phyloP scores from a whole-genome alignment of 352 stramenopile genomes.

The Phytophthora pluvialis region DNA sequence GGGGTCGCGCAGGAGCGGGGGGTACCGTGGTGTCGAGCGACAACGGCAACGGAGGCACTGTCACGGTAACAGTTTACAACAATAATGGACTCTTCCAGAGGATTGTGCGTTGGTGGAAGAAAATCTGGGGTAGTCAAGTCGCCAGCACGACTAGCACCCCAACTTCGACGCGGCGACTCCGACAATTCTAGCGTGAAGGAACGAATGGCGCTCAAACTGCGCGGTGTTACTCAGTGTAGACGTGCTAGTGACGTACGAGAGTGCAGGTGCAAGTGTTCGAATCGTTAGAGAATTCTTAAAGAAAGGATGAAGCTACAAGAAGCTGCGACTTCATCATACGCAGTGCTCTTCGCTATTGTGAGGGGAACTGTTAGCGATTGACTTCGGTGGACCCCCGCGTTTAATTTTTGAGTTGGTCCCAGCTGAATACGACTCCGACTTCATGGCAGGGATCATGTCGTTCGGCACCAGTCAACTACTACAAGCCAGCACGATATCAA shows the following conservation, averaged over 20 bases:
- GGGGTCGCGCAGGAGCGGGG: slow-evolving; percentile 10
- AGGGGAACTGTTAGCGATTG: no score
- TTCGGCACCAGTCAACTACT: no score
- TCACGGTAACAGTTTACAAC: slow-evolving; percentile 23
- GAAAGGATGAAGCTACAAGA: not conserved
- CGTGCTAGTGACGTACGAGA: no score
- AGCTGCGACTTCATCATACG: no score
- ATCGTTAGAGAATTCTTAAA: not conserved
- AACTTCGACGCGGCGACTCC: not conserved
- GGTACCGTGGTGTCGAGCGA: slow-evolving; percentile 7
- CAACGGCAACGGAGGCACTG: slow-evolving; percentile 18
- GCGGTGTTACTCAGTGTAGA: not conserved
- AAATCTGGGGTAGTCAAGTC: slow-evolving; percentile 1
- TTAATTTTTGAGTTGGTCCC: no score
- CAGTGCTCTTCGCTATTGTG: no score
- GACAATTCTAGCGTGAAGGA: slow-evolving; percentile 1
- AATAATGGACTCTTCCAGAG: slow-evolving; percentile 27
- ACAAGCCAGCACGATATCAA: no score
- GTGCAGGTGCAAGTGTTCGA: not conserved
- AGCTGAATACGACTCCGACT: no score
- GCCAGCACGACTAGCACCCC: not conserved
- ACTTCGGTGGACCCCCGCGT: no score
- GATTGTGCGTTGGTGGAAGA: slow-evolving; percentile 20
- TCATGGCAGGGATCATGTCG: no score
- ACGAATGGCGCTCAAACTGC: not conserved